Evolutionary conservation across 2,329 filamentous ascomycete genomes (phyloP), one percentile per base, ranked within the genome.

Genomic region (Beauveria medogensis): DNA sequence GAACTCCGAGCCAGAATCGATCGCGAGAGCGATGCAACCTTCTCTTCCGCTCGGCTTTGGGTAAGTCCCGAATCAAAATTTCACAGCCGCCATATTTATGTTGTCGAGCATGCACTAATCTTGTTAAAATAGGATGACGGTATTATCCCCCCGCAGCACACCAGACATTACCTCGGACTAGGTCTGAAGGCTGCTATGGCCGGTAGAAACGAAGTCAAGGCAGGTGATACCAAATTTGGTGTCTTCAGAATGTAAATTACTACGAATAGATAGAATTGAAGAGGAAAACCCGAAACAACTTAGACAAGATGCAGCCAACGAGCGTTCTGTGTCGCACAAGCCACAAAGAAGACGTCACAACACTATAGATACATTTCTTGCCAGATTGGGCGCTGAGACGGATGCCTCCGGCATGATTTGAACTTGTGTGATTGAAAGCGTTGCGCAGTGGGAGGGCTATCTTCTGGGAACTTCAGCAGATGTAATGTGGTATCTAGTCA

Each of bases 31-130:
- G 90, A 96, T 67, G 91, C 91, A 0, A 85, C 89, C 0, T 97
- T 92, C 74, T 94, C 91, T 1, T 91, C 88, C 37, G 93, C 94
- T 5, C 82, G 93, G 64, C 75, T 97, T 67, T 99, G 94, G 94
- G 93, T 83, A 67, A 74, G 80, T 77, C 59, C 47, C 51, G 24
- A n/a, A 30, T 9, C 8, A 16, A 9, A 12, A 41, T 20, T 12
- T 46, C 12, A 54, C 9, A 51, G 12, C 5, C 9, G 40, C 1
- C 16, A n/a, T 8, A 10, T 30, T n/a, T 20, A 18, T 22, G 48
- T 59, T 40, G 47, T 54, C 54, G 51, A 52, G 64, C 48, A 40
- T n/a, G 60, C 1, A 34, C 18, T 54, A 28, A 60, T 18, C 2
- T 28, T 43, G 50, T 47, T 60, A 16, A 8, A 28, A n/a, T 63